A percentile compares a stretch with the other conserved stretches of the same genome.
Conservation (phyloP, 2,329 filamentous ascomycete genomes). For the Colletotrichum costaricense region DNA sequence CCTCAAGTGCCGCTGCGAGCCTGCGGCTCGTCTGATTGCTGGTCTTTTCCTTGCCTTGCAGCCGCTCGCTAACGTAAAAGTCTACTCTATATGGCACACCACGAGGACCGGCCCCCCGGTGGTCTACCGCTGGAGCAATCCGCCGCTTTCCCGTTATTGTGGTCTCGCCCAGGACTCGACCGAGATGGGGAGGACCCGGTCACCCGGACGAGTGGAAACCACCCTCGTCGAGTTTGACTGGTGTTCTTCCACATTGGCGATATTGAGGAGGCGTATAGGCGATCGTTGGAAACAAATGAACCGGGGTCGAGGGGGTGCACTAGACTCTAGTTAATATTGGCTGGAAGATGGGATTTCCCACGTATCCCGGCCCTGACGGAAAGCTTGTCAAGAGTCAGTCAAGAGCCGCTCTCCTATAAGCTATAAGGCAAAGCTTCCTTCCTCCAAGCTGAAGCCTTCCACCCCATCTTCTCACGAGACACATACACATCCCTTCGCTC, state of each 20-base stretch:
- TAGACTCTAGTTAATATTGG: not conserved
- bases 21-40: slow-evolving; percentile 13
- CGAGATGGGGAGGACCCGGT: not conserved
- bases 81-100: slow-evolving; percentile 23
- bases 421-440: no score
- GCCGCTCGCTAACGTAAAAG: not conserved
- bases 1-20: not conserved
- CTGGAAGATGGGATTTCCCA: slow-evolving; percentile 11
- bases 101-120: not conserved
- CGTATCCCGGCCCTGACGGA: not conserved
- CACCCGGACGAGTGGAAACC: slow-evolving; percentile 6
- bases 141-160: not conserved
- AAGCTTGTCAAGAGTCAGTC: slow-evolving; percentile 1
- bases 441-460: not conserved
- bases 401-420: not conserved
- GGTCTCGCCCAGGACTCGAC: slow-evolving; percentile 18
- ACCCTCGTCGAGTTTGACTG: not conserved
- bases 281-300: not conserved
- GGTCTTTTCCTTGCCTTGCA: not conserved
- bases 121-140: not conserved
- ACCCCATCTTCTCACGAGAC: not conserved
- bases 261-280: slow-evolving; percentile 2
- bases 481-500: not conserved
- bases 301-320: not conserved
- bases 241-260: not conserved